These are phyloP conservation scores for Russula compacta DNA, from an alignment of 768 basidiomycete genomes.

Conservation along the genomic window DNA sequence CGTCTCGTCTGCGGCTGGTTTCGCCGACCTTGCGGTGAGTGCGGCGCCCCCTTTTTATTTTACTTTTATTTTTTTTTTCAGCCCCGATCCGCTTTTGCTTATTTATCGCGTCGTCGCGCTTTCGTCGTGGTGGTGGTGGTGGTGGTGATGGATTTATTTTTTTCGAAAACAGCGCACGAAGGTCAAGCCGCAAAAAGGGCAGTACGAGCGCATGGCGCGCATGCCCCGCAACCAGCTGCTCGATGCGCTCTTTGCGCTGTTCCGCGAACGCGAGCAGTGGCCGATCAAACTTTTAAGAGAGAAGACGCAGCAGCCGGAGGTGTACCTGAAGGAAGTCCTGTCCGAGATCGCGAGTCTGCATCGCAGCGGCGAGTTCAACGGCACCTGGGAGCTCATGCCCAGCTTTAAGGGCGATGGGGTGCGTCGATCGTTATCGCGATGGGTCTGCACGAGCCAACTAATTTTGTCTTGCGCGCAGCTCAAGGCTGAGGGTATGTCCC, in stretches of 20 bases:
- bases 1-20: slow-evolving; percentile 50
- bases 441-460: not conserved
- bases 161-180: slow-evolving; percentile 45
- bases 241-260: slow-evolving; percentile 71
- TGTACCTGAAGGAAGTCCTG: slow-evolving; percentile 77
- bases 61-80: no score
- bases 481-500: slow-evolving; percentile 29
- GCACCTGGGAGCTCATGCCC: slow-evolving; percentile 71
- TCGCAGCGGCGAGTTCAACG: slow-evolving; percentile 72
- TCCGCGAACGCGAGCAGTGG: slow-evolving; percentile 78
- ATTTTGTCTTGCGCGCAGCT: slow-evolving; percentile 22
- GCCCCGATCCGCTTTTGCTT: no score
- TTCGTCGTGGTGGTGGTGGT: no score
- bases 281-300: slow-evolving; percentile 67
- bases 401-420: slow-evolving; percentile 61
- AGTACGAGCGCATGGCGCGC: slow-evolving; percentile 85
- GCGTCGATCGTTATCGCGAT: slow-evolving; percentile 17
- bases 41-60: no score
- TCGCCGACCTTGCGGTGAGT: slow-evolving; percentile 60
- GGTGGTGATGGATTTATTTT: not conserved
- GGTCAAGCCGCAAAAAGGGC: slow-evolving; percentile 55
- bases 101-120: not conserved
- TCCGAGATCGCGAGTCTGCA: slow-evolving; percentile 68
- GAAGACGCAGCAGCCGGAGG: slow-evolving; percentile 78
- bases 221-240: slow-evolving; percentile 83